Percentiles rank a stretch among this genome's conserved stretches.
Conservation (phyloP, 2,329 filamentous ascomycete genomes). For the Ophiosphaerella korrae region DNA sequence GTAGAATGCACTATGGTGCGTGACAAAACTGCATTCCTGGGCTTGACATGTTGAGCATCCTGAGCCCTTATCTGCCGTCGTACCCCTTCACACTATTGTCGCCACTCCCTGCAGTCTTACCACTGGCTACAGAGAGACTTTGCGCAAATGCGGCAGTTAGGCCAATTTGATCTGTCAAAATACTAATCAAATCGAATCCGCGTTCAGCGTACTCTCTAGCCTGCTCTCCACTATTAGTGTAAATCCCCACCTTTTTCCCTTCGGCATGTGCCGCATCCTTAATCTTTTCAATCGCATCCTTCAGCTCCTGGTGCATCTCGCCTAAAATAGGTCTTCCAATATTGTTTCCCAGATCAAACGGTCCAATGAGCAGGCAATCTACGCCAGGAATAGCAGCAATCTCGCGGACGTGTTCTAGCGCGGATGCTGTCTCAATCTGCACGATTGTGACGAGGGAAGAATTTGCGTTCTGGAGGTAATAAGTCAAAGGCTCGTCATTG, state of each 20-base stretch:
- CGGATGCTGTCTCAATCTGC: slow-evolving; percentile 53
- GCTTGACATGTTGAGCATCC: not conserved
- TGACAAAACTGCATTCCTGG: not conserved
- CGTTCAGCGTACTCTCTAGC: slow-evolving; percentile 58
- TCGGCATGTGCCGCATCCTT: slow-evolving; percentile 57
- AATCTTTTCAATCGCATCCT: slow-evolving; percentile 58
- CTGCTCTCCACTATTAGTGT: slow-evolving; percentile 58
- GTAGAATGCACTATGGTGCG: not conserved
- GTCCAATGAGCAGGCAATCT: slow-evolving; percentile 60
- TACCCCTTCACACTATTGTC: slow-evolving; percentile 24
- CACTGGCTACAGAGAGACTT: slow-evolving; percentile 42
- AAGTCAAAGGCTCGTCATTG: slow-evolving; percentile 46
- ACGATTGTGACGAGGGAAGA: slow-evolving; percentile 57
- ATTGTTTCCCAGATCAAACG: slow-evolving; percentile 63
- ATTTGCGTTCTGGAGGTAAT: slow-evolving; percentile 63
- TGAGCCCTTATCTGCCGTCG: slow-evolving; percentile 18
- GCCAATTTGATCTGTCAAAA: slow-evolving; percentile 53
- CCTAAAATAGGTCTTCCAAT: slow-evolving; percentile 59
- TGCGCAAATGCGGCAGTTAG: slow-evolving; percentile 50
- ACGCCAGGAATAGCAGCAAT: slow-evolving; percentile 60
- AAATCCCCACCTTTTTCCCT: slow-evolving; percentile 62
- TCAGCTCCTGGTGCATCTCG: slow-evolving; percentile 57
- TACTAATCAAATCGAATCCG: slow-evolving; percentile 61
- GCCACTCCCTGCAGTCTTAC: slow-evolving; percentile 16
- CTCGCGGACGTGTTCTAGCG: slow-evolving; percentile 48